phyloP scores from a whole-genome alignment of 2,329 filamentous ascomycete species.

The Penicillium hesseltinei region DNA sequence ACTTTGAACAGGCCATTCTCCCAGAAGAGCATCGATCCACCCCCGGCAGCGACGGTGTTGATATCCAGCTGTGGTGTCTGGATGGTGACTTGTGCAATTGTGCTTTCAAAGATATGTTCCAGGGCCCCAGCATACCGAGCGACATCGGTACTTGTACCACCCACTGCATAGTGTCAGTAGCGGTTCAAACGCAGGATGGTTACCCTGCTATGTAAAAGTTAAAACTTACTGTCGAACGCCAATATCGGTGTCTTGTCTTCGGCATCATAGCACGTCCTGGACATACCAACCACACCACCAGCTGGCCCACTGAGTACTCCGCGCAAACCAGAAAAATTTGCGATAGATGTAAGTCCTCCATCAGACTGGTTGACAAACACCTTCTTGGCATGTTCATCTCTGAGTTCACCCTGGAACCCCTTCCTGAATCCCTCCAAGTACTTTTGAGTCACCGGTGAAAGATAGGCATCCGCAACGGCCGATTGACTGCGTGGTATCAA shows the following conservation, averaged over 20 bases:
- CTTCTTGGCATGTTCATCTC: neutral
- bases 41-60: conserved; percentile 88
- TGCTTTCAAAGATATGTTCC: conserved; percentile 91
- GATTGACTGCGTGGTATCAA: conserved; percentile 69
- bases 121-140: conserved; percentile 82
- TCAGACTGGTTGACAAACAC: conserved; percentile 74
- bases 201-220: too few species aligned
- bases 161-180: conserved; percentile 51
- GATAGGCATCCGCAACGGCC: conserved; percentile 71
- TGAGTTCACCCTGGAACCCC: conserved; percentile 74
- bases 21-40: conserved; percentile 70
- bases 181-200: too few species aligned
- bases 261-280: conserved; percentile 81
- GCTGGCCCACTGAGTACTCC: conserved; percentile 87
- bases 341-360: conserved; percentile 54
- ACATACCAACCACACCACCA: conserved; percentile 88
- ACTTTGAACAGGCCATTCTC: conserved; percentile 86
- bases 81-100: conserved; percentile 77
- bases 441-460: conserved; percentile 68
- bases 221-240: conserved; percentile 3
- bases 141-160: conserved; percentile 83
- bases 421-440: conserved; percentile 55
- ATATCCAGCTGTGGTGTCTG: conserved; percentile 82
- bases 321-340: conserved; percentile 53
- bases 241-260: conserved; percentile 49